A percentile compares a stretch with the other conserved stretches of the same genome.
phyloP scores from a whole-genome alignment of 1,139 yeast genomes.

The Debaryomycetaceae sp. region DNA sequence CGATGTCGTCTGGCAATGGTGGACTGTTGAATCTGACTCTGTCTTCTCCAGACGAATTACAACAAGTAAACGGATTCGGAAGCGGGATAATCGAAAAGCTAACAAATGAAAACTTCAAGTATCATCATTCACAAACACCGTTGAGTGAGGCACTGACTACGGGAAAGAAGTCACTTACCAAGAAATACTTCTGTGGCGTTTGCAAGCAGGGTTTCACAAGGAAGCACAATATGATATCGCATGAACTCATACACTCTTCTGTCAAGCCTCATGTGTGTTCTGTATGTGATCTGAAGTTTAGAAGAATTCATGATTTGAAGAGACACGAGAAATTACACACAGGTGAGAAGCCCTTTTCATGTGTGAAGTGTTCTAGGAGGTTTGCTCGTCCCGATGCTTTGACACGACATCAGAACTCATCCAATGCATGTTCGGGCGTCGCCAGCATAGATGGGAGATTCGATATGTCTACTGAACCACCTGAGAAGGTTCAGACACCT shows the following conservation, averaged over 20 bases:
- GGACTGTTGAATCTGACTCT: background rate
- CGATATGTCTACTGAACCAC: background rate
- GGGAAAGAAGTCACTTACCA: slow-evolving; percentile 10
- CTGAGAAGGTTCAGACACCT: background rate
- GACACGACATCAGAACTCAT: slow-evolving; percentile 55
- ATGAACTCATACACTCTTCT: slow-evolving; percentile 64
- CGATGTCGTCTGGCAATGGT: background rate
- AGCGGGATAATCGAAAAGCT: background rate
- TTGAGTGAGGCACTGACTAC: background rate
- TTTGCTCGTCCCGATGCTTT: slow-evolving; percentile 81
- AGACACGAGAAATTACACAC: slow-evolving; percentile 75
- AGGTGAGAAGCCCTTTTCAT: slow-evolving; percentile 67
- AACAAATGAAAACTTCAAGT: background rate
- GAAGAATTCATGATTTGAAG: slow-evolving; percentile 73
- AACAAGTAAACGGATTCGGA: background rate
- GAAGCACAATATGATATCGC: slow-evolving; percentile 73
- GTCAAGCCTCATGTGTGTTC: slow-evolving; percentile 65
- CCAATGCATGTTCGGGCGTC: slow-evolving; percentile 35
- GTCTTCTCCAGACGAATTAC: background rate
- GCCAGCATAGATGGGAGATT: background rate
- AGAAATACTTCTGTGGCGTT: slow-evolving; percentile 49
- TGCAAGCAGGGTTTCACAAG: slow-evolving; percentile 66
- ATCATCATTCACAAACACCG: background rate
- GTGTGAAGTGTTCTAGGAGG: slow-evolving; percentile 58
- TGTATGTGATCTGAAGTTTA: slow-evolving; percentile 60